Conservation (phyloP, 208 protist species). For the Borovskyia barvae region DNA sequence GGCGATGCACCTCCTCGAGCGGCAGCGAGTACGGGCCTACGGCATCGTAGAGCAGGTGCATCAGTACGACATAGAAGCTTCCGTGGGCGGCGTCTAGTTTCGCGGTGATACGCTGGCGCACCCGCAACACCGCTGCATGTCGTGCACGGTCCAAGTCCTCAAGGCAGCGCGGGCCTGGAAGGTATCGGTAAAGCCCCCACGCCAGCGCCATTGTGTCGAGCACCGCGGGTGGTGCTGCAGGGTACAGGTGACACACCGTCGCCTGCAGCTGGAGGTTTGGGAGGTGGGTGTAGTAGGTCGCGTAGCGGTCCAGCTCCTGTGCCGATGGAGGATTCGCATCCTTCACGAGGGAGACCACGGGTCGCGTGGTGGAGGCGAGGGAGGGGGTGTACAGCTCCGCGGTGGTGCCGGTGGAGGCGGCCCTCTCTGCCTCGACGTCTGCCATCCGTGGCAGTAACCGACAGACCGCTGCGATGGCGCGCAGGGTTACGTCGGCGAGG, state of each 20-base stretch:
- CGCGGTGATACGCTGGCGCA: conserved; percentile 59
- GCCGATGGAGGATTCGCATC: conserved; percentile 27
- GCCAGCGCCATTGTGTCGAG: conserved; percentile 60
- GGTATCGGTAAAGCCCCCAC: conserved; percentile 59
- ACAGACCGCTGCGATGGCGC: conserved; percentile 38
- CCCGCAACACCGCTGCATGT: conserved; percentile 38
- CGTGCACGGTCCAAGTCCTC: conserved; percentile 25
- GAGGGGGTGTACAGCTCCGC: conserved; percentile 2
- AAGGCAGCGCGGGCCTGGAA: conserved; percentile 36
- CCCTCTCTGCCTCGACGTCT: not conserved
- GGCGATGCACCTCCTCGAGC: conserved; percentile 54
- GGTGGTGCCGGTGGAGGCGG: not conserved
- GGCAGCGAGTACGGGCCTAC: conserved; percentile 68
- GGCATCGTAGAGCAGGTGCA: conserved; percentile 79
- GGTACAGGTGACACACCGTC: conserved; percentile 64
- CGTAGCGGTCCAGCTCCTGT: conserved; percentile 38
- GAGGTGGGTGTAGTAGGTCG: conserved; percentile 65
- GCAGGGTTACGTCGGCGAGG: conserved; percentile 61
- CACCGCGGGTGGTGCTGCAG: conserved; percentile 25
- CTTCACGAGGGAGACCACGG: not conserved
- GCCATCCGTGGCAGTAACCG: conserved; percentile 47
- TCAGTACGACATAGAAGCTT: conserved; percentile 59
- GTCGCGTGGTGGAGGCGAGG: conserved; percentile 24
- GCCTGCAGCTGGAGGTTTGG: conserved; percentile 82
- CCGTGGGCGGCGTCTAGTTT: conserved; percentile 41